phyloP scores from a whole-genome alignment of 768 basidiomycete species.

The Dacryopinax primogenitus region DNA sequence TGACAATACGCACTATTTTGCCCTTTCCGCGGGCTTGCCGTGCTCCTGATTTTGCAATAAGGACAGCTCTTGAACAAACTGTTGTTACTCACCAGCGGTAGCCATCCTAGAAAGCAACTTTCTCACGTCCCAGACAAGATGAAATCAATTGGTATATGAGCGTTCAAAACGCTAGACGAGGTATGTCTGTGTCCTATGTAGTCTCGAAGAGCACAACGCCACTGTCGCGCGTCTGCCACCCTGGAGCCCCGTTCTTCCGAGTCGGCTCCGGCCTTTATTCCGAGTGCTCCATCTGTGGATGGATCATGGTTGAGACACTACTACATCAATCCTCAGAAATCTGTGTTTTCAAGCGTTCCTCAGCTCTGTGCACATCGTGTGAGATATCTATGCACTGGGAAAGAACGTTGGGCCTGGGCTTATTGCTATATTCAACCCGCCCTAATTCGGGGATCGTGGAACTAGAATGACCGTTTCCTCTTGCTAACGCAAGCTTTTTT shows the following conservation, averaged over 20 bases:
- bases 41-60: neutral
- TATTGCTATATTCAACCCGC: too few relatives aligned
- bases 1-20: neutral
- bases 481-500: too few relatives aligned
- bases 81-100: neutral
- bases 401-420: too few relatives aligned
- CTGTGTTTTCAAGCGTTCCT: too few relatives aligned
- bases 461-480: too few relatives aligned
- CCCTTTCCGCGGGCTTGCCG: constrained; percentile 2
- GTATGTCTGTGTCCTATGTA: neutral
- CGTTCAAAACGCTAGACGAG: neutral
- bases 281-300: too few relatives aligned
- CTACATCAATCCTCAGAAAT: too few relatives aligned
- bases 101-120: neutral
- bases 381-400: too few relatives aligned
- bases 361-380: too few relatives aligned
- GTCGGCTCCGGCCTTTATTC: neutral
- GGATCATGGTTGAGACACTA: too few relatives aligned
- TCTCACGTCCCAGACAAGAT: neutral
- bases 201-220: neutral
- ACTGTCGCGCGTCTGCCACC: neutral
- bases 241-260: neutral
- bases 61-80: neutral
- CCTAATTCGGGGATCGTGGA: too few relatives aligned
- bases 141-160: neutral